phyloP scores from a whole-genome alignment of 2,329 filamentous ascomycete species.

The Fusarium buharicum region DNA sequence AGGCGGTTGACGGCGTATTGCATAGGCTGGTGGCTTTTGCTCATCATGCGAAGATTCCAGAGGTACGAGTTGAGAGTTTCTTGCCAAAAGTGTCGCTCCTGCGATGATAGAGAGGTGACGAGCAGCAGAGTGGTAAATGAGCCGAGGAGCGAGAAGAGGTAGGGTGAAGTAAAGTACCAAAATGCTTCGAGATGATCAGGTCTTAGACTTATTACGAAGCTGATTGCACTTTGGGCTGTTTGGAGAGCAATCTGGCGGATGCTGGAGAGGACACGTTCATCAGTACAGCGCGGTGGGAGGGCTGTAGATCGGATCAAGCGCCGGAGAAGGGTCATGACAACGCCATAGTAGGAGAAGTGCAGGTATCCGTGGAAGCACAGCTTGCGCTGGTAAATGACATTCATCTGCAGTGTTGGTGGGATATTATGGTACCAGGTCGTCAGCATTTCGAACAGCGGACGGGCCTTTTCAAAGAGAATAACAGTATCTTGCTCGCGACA shows the following conservation, averaged over 20 bases:
- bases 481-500: constrained; percentile 47
- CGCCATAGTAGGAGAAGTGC: constrained; percentile 59
- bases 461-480: constrained; percentile 58
- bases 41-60: constrained; percentile 50
- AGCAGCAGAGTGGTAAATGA: constrained; percentile 54
- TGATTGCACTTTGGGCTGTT: constrained; percentile 48
- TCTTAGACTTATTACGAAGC: constrained; percentile 49
- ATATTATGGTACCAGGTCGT: constrained; percentile 59
- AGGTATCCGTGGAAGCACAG: constrained; percentile 55
- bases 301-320: constrained; percentile 54
- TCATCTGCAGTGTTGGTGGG: constrained; percentile 58
- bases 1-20: constrained; percentile 52
- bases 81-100: constrained; percentile 49
- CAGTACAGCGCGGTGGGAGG: constrained; percentile 45
- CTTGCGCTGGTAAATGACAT: constrained; percentile 54
- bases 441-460: constrained; percentile 59
- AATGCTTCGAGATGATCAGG: constrained; percentile 55
- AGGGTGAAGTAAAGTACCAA: constrained; percentile 54
- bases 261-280: constrained; percentile 45
- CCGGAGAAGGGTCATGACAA: constrained; percentile 58
- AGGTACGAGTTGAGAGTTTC: constrained; percentile 50
- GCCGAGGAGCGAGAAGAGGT: constrained; percentile 53
- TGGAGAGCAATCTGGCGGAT: constrained; percentile 48
- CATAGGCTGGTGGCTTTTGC: constrained; percentile 52
- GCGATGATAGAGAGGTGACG: constrained; percentile 48